A percentile compares a stretch with the other conserved stretches of the same genome.
These are phyloP conservation scores for Carnegiea gigantea DNA, from an alignment of 179 eudicot species.

Conservation along the genomic window DNA sequence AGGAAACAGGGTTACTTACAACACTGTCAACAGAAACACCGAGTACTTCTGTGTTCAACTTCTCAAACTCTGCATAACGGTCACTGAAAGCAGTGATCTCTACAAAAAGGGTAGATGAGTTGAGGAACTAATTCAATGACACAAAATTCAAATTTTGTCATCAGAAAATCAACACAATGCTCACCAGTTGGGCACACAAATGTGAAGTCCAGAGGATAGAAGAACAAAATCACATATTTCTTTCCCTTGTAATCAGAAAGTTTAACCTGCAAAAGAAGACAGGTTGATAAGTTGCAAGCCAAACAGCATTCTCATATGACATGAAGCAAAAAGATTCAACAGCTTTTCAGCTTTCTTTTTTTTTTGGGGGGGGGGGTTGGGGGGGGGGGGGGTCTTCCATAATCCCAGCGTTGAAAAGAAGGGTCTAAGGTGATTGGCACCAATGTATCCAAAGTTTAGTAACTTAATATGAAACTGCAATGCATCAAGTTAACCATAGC, in stretches of 20 bases:
- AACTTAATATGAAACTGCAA: background rate
- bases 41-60: conserved; percentile 78
- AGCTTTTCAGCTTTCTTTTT: background rate
- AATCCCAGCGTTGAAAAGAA: background rate
- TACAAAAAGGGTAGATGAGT: conserved; percentile 28
- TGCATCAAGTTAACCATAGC: background rate
- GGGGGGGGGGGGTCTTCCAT: no score
- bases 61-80: conserved; percentile 82
- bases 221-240: conserved; percentile 93
- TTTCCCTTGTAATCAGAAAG: conserved; percentile 89
- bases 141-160: background rate
- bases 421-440: background rate
- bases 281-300: background rate
- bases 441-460: background rate
- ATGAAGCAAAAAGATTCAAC: background rate
- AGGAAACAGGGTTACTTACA: conserved; percentile 42
- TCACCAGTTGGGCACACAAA: conserved; percentile 99
- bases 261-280: conserved; percentile 65
- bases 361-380: no score
- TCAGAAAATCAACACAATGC: conserved; percentile 23
- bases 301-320: background rate
- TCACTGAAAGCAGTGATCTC: conserved; percentile 99
- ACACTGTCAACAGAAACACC: conserved; percentile 96
- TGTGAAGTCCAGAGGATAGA: conserved; percentile 96
- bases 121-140: background rate